Base-by-base conservation (phyloP, 1,284 basidiomycete genomes). In the Irpex sp. region DNA sequence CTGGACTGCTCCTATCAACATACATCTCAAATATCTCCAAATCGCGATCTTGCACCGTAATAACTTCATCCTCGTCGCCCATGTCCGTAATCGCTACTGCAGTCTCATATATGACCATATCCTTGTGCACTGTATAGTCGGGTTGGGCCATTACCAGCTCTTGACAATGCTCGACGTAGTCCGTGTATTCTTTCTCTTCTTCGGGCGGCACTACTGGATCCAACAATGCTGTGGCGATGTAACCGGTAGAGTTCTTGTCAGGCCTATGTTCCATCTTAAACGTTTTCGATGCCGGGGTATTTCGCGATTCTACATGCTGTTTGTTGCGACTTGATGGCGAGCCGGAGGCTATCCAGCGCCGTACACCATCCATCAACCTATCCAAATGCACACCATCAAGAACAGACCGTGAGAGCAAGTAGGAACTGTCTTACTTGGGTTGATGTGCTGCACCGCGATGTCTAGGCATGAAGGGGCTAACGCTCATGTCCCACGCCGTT, bases 131-230 rank as follows among this genome's bases (percentile, higher is more conserved):
- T 17, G 75, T 75, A 59, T 73, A 76, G 49, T 79, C 80, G 31
- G 55, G 64, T 34, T 67, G 67, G 1, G 69, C 66, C 63, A 87
- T 83, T 47, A 87, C 74, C 13, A 91, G 78, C 56, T 87, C 86
- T 61, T 86, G 82, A 65, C 83, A 87, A 70, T 91, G 88, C 67
- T 89, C 86, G 68, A 92, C 81, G 44, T 65, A 91, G 87, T 89
- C 89, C 68, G 90, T 86, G 75, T 97, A 97, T 72, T 97, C 94
- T 2, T 80, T 76, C 63, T 86, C 80, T 72, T 94, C 91, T 47
- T 83, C 80, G 31, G 83, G 81, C 1, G 85, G 83, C 8, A 91
- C 87, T 3, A 78, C 78, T 0, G 94, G 93, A 62, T 88, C 74
- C 17, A 96, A 79, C 5, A 89, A 78, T 8, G 85, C 80, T 40